Evolutionary conservation across 371 early-diverging fungal species (phyloP).

Genomic region (Mortierella sp.): DNA sequence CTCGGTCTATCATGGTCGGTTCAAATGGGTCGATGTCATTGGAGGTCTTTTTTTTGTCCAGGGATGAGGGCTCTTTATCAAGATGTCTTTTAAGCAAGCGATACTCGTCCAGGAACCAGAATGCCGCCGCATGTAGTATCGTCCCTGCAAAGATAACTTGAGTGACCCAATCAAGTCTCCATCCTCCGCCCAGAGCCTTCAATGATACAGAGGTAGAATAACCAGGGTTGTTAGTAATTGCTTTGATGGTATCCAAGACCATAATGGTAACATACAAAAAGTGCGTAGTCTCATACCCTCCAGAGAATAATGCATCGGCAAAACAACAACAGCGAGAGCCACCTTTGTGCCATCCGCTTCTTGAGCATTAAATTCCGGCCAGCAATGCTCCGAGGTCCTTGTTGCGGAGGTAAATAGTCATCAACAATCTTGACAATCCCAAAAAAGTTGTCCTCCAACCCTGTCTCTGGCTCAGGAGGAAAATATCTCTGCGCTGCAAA

Average conservation of each 20-base stretch:
- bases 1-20: conserved; percentile 20
- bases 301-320: conserved; percentile 18
- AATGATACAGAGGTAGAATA: not conserved
- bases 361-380: conserved; percentile 50
- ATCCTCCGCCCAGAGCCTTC: conserved; percentile 8
- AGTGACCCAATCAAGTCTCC: not conserved
- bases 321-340: conserved; percentile 19
- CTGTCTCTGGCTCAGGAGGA: conserved; percentile 51
- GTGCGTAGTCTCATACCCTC: conserved; percentile 12
- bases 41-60: conserved; percentile 6
- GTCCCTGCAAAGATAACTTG: conserved; percentile 19
- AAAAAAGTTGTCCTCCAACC: conserved; percentile 53
- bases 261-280: not conserved
- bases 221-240: no score
- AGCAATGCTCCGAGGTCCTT: conserved; percentile 32
- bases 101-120: conserved; percentile 47
- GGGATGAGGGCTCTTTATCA: not conserved
- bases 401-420: conserved; percentile 35
- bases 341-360: conserved; percentile 45
- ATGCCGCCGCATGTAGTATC: conserved; percentile 41
- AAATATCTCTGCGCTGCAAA: conserved; percentile 49
- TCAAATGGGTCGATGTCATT: conserved; percentile 31
- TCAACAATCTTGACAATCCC: conserved; percentile 57
- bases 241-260: not conserved
- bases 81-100: conserved; percentile 10